Conservation (phyloP, 2,329 filamentous ascomycete species). For the Capronia americana region DNA sequence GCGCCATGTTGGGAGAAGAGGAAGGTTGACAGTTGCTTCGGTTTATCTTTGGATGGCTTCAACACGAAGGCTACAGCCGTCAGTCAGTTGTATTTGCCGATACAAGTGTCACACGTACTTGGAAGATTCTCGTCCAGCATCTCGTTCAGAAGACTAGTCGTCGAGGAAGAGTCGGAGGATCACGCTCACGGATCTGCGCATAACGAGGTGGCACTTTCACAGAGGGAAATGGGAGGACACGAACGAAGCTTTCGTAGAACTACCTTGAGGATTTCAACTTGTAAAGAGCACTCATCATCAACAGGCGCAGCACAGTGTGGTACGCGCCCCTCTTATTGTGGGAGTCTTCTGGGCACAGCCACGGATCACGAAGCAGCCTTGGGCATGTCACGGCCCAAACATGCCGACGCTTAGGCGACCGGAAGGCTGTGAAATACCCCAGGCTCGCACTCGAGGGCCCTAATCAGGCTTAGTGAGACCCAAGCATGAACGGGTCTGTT, state of each 20-base stretch:
- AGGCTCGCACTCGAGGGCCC: not conserved
- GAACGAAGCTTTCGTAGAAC: not conserved
- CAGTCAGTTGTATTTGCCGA: constrained; percentile 25
- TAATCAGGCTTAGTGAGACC: not conserved
- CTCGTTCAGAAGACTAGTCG: not conserved
- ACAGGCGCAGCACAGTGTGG: constrained; percentile 1
- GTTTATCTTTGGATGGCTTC: constrained; percentile 57
- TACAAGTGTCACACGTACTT: constrained; percentile 52
- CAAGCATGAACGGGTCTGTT: not conserved
- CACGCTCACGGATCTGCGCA: not conserved
- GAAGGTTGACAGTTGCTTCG: constrained; percentile 49
- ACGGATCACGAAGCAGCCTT: constrained; percentile 8
- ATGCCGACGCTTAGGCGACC: constrained; percentile 12
- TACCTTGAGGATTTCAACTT: not conserved
- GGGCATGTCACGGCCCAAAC: constrained; percentile 1
- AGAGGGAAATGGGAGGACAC: not conserved
- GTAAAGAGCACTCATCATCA: not conserved
- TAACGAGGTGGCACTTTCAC: constrained; percentile 1
- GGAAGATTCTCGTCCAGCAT: constrained; percentile 98
- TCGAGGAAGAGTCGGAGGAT: not conserved
- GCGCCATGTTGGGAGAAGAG: constrained; percentile 73
- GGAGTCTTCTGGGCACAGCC: constrained; percentile 16
- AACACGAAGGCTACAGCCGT: constrained; percentile 62
- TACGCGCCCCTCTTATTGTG: constrained; percentile 9
- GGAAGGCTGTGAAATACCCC: not conserved